phyloP scores from a whole-genome alignment of 192 early-diverging fungal genomes.

The Podila horticola region DNA sequence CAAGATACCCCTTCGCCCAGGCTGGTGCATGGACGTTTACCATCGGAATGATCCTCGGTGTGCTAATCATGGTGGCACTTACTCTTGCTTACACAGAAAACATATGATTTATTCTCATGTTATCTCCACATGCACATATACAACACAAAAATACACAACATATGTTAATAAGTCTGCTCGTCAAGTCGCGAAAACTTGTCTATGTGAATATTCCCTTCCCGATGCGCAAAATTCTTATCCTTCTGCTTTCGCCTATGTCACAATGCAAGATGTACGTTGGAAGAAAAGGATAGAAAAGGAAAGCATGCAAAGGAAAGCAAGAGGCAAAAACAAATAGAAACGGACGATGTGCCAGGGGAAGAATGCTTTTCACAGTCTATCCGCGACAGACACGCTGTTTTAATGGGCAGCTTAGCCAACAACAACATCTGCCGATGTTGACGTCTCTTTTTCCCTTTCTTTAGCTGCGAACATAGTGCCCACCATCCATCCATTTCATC shows the following conservation, averaged over 20 bases:
- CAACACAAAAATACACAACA: neutral
- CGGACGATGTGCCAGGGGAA: too few relatives aligned
- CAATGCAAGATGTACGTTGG: too few relatives aligned
- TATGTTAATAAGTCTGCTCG: neutral
- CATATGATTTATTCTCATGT: neutral
- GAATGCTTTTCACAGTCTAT: too few relatives aligned
- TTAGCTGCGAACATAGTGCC: neutral
- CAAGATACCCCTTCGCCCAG: conserved; percentile 41
- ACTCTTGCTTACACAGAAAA: conserved; percentile 28
- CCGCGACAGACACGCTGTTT: too few relatives aligned
- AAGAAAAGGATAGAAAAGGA: too few relatives aligned
- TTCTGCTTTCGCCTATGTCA: too few relatives aligned
- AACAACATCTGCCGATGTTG: neutral
- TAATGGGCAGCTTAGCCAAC: too few relatives aligned
- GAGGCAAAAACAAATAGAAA: too few relatives aligned
- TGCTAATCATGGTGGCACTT: conserved; percentile 25
- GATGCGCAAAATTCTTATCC: too few relatives aligned
- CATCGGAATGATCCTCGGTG: conserved; percentile 36
- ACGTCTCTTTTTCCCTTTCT: neutral
- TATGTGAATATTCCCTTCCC: too few relatives aligned
- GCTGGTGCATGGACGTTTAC: conserved; percentile 48
- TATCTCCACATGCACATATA: neutral
- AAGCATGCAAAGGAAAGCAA: too few relatives aligned
- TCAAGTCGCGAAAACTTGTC: too few relatives aligned
- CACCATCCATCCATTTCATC: neutral